These are phyloP conservation scores for Sutorius eximius DNA, from an alignment of 1,284 basidiomycete species.

Conservation along the genomic window DNA sequence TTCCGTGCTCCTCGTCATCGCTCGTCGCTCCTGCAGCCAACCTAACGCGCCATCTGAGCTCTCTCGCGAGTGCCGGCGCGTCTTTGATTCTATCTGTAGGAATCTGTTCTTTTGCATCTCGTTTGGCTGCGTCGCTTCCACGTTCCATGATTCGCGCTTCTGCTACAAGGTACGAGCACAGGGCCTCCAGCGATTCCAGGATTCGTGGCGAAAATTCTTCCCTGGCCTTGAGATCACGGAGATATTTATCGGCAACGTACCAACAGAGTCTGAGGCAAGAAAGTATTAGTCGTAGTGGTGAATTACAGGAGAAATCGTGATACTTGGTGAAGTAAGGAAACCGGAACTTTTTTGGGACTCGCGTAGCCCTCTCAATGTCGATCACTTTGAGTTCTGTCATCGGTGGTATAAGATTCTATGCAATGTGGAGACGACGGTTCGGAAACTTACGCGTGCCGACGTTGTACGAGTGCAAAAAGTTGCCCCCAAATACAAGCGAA, in stretches of 20 bases:
- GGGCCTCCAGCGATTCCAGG: constrained; percentile 65
- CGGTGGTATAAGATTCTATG: constrained; percentile 3
- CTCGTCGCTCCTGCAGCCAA: constrained; percentile 64
- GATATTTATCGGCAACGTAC: constrained; percentile 83
- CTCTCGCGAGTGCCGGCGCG: constrained; percentile 72
- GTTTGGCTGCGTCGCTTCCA: constrained; percentile 59
- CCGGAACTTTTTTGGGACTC: constrained; percentile 92
- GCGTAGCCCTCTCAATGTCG: constrained; percentile 90
- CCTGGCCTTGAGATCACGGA: constrained; percentile 66
- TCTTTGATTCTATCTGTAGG: constrained; percentile 82
- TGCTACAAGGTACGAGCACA: constrained; percentile 78
- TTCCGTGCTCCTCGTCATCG: constrained; percentile 58
- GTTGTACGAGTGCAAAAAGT: constrained; percentile 89
- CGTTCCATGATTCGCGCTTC: constrained; percentile 72
- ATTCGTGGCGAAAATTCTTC: constrained; percentile 64
- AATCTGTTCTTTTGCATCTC: constrained; percentile 76
- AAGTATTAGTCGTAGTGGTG: constrained; percentile 1
- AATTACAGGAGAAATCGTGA: constrained; percentile 20
- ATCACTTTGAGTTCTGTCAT: constrained; percentile 77
- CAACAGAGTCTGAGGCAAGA: constrained; percentile 68
- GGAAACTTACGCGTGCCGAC: constrained; percentile 65
- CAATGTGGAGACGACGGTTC: not conserved
- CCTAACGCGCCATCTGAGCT: constrained; percentile 78
- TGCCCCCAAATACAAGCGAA: constrained; percentile 95
- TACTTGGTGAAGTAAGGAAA: constrained; percentile 87